A percentile compares a stretch with the other conserved stretches of the same genome.
These are phyloP conservation scores for Tetradesmus obliquus DNA, from an alignment of 139 green algal species.

Conservation along the genomic window DNA sequence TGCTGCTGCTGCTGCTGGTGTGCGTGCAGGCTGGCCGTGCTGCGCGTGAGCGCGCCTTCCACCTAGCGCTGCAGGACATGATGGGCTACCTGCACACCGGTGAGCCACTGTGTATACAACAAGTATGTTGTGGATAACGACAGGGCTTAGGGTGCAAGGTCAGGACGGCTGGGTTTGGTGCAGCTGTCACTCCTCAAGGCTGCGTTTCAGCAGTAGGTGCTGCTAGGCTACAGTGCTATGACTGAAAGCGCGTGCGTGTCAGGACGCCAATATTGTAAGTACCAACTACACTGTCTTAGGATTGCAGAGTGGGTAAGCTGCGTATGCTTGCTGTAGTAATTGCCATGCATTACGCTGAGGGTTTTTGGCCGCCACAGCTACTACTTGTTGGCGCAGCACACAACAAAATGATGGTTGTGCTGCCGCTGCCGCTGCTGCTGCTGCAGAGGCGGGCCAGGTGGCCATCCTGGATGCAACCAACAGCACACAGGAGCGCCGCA, in stretches of 20 bases:
- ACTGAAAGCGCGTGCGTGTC: too few species aligned
- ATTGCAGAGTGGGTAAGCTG: too few species aligned
- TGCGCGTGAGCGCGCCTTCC: constrained; percentile 77
- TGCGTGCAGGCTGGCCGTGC: constrained; percentile 73
- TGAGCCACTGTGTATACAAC: background rate
- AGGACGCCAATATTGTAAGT: too few species aligned
- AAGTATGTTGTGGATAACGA: too few species aligned
- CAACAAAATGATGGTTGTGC: background rate
- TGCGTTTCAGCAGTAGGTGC: too few species aligned
- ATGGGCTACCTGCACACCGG: constrained; percentile 54
- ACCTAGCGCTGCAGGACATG: constrained; percentile 91
- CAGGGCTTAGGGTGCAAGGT: too few species aligned
- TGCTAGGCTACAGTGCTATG: too few species aligned
- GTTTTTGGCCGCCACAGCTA: background rate
- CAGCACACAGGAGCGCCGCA: constrained; percentile 82
- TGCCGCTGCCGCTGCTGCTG: background rate
- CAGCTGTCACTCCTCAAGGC: too few species aligned
- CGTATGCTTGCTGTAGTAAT: background rate
- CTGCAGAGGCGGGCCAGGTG: constrained; percentile 81
- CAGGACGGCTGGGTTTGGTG: too few species aligned
- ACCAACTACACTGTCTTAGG: too few species aligned
- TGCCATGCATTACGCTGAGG: background rate
- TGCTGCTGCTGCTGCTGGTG: background rate
- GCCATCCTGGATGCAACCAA: constrained; percentile 98
- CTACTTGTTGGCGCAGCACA: background rate